Evolutionary conservation across 176 grass and related monocot genomes (phyloP), one percentile per base, ranked within the genome.

Genomic region (Melocanna baccifera): DNA sequence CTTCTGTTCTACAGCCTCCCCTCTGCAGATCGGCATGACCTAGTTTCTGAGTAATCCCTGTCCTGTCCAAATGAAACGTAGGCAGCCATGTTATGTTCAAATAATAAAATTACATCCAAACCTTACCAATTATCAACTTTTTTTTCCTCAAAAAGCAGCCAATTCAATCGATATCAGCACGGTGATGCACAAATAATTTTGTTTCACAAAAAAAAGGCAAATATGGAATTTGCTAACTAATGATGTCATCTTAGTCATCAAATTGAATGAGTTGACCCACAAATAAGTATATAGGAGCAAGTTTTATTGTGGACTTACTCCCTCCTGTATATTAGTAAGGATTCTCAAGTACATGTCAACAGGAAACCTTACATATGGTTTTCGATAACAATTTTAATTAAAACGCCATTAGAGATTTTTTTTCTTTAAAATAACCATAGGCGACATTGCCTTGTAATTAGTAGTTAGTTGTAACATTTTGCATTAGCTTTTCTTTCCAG

Each of bases 1-100:
- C 26, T 86, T 81, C 71, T 58, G 78, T 81, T 69, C 43, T 73
- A 69, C 46, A 66, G 85, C 59, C 61, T 74, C 69, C 85, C 43
- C 34, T 23, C 69, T 5, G 47, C 76, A 73, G 67, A 74, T 65
- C 23, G 59, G 69, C 37, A 64, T 7, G 19, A 20, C 23, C 15
- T 26, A 51, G 53, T 70, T 71, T 79, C 76, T 80, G 62, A 28
- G 46, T 28, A n/a, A 19, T 81, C 62, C 62, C 40, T 26, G 22
- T 47, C 78, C 86, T 82, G 62, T 58, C 48, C 9, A 87, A 59
- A 13, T 39, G 12, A 81, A 74, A 67, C 13, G 43, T 42, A 23
- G n/a, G 46, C 58, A 64, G 45, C 47, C 10, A 53, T 12, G 23
- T 82, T 69, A 82, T 28, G 51, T 13, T 45, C 45, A 64, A 43